Evolutionary conservation across 345 rosid species (phyloP).

Genomic region (Microthlaspi erraticum): DNA sequence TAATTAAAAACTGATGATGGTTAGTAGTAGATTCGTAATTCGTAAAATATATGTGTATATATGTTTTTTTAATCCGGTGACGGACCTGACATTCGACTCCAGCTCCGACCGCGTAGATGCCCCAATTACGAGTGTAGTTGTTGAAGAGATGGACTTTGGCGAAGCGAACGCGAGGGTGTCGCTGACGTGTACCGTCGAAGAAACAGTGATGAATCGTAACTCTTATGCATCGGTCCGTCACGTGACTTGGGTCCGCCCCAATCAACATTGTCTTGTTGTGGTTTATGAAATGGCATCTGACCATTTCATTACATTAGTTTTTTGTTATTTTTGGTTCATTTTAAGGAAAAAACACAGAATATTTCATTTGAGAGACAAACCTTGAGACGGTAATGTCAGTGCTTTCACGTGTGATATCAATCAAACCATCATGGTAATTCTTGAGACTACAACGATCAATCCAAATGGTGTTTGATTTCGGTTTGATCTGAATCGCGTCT

Average conservation of each 20-base stretch:
- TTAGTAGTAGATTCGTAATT: too few relatives aligned
- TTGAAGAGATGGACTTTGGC: constrained; percentile 87
- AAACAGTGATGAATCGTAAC: constrained; percentile 97
- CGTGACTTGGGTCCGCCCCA: constrained; percentile 82
- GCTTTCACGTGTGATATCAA: constrained; percentile 93
- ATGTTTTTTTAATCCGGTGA: not conserved
- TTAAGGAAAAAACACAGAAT: not conserved
- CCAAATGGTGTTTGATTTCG: constrained; percentile 87
- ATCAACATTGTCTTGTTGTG: constrained; percentile 92
- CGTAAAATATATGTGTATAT: not conserved
- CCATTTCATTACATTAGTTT: not conserved
- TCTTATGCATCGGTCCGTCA: constrained; percentile 77
- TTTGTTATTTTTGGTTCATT: too few relatives aligned
- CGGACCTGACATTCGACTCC: constrained; percentile 90
- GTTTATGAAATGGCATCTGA: constrained; percentile 80
- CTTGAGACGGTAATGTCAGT: constrained; percentile 92
- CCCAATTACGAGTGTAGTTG: constrained; percentile 89
- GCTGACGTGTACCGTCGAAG: constrained; percentile 84
- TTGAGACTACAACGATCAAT: constrained; percentile 90
- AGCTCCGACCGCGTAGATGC: constrained; percentile 91
- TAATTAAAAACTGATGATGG: not conserved
- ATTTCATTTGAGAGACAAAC: constrained; percentile 39
- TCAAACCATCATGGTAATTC: constrained; percentile 87
- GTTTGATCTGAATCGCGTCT: constrained; percentile 97
- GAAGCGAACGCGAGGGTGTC: constrained; percentile 93